Base-by-base conservation (phyloP, 1,284 basidiomycete genomes). In the Ganoderma multipileum region DNA sequence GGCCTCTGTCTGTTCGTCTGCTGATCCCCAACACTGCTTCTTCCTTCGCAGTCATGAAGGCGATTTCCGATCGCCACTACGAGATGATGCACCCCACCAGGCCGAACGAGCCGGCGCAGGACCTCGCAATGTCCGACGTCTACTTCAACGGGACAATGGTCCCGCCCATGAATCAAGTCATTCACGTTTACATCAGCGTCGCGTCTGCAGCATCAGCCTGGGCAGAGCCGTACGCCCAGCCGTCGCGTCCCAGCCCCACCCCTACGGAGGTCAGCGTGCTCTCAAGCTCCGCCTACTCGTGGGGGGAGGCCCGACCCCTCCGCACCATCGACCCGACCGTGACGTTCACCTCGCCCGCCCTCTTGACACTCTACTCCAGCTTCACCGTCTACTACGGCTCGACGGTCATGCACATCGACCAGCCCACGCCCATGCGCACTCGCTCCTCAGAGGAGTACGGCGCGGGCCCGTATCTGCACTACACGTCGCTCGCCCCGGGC, bases 281-380 rank as follows among this genome's bases (percentile, higher is more conserved):
- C 38, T 28, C 41, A 47, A 72, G 73, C 72, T 71, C 75, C 30
- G 47, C 41, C 8, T 68, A 67, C 64, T 72, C 77, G 41, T 83
- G 84, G 20, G 80, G 81, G 54, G 79, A 81, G 44, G 82, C 88
- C 42, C 87, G 90, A 30, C 83, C 83, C 20, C 81, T 92, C 63
- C 79, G 79, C 18, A 78, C 82, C 61, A 90, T 92, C 72, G 87
- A 92, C 74, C 88, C 89, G 0, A 88, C 87, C 5, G 83, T 92
- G 33, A 87, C 90, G 16, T 87, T 91, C 74, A 76, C 85, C 36
- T 84, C 87, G 0, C 81, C 77, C 1, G 78, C 81, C 7, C 74
- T 79, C 3, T 79, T 87, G 23, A 76, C 77, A 18, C 87, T 89
- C 28, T 81, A 83, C 39, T 89, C 88, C 0, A 80, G 81, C 36